A percentile compares a stretch with the other conserved stretches of the same genome.
Conservation (phyloP, 2,329 filamentous ascomycete species). For the Orbilia quercus region DNA sequence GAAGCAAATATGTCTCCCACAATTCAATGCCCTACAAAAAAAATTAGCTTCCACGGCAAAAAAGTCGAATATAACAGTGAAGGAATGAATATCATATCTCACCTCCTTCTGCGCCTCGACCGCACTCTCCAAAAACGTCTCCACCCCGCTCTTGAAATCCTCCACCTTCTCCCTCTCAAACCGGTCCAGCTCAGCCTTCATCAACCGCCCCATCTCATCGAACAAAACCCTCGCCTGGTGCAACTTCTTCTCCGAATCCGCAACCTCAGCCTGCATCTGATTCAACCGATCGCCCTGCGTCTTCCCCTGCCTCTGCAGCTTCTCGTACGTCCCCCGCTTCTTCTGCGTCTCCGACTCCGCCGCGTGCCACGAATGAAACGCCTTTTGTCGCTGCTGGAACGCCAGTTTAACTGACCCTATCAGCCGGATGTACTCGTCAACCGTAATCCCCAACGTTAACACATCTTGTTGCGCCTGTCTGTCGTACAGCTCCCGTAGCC, state of each 20-base stretch:
- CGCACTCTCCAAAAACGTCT: conserved; percentile 95
- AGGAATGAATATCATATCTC: too few species aligned
- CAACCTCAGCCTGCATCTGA: conserved; percentile 90
- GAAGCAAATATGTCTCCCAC: conserved; percentile 98
- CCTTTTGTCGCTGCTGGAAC: conserved; percentile 91
- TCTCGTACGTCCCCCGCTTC: conserved; percentile 85
- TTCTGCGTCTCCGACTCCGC: conserved; percentile 92
- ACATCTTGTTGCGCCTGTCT: conserved; percentile 97
- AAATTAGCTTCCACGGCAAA: conserved; percentile 9
- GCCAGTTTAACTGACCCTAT: conserved; percentile 95
- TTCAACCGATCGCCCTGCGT: conserved; percentile 95
- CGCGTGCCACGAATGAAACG: conserved; percentile 91
- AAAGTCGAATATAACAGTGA: not conserved
- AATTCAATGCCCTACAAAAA: conserved; percentile 76
- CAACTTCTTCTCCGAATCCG: conserved; percentile 92
- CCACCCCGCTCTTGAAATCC: conserved; percentile 97
- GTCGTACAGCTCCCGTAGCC: conserved; percentile 94
- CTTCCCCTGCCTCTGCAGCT: conserved; percentile 91
- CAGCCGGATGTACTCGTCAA: conserved; percentile 96
- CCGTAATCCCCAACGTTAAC: conserved; percentile 93
- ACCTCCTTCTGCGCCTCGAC: conserved; percentile 99
- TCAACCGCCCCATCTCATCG: conserved; percentile 95
- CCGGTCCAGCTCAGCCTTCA: conserved; percentile 88
- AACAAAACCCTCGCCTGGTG: conserved; percentile 90
- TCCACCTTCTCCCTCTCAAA: conserved; percentile 99